Percentiles rank a stretch among this genome's conserved stretches.
phyloP scores from a whole-genome alignment of 2,329 filamentous ascomycete species.

The Sporothrix phasma region DNA sequence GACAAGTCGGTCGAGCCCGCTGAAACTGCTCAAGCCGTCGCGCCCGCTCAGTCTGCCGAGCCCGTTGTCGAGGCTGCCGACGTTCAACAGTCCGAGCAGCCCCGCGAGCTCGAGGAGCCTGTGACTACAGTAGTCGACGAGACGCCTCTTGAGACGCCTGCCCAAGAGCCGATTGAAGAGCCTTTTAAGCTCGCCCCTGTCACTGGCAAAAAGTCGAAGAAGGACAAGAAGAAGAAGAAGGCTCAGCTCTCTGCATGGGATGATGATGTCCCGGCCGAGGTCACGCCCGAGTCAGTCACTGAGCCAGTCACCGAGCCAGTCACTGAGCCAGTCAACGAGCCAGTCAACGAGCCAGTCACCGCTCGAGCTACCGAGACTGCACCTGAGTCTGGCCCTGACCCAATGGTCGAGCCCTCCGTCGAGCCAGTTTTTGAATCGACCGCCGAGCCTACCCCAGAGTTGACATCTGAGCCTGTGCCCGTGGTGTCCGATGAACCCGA shows the following conservation, averaged over 20 bases:
- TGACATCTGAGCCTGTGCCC: not conserved
- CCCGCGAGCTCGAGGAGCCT: not conserved
- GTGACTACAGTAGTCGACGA: not conserved
- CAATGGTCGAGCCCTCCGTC: no score
- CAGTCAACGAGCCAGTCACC: no score
- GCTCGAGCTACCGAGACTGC: no score
- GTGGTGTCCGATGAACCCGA: not conserved
- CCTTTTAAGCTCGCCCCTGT: not conserved
- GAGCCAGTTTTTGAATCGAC: no score
- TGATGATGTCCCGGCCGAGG: constrained; percentile 5
- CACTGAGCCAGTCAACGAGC: no score
- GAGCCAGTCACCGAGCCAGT: not conserved
- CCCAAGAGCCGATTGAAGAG: not conserved
- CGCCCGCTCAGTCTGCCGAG: not conserved
- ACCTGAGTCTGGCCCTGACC: no score
- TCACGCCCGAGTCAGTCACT: not conserved
- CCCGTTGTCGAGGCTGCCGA: not conserved
- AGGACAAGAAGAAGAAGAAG: constrained; percentile 13
- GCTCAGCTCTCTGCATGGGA: not conserved
- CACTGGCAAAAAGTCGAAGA: constrained; percentile 12
- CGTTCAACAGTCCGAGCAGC: not conserved
- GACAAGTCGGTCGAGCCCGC: not conserved
- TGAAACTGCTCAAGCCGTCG: not conserved
- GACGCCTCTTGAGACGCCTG: not conserved
- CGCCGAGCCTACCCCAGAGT: no score